Evolutionary conservation across 202 grass and related monocot species (phyloP).

Genomic region (Cymbopogon flexuosus): DNA sequence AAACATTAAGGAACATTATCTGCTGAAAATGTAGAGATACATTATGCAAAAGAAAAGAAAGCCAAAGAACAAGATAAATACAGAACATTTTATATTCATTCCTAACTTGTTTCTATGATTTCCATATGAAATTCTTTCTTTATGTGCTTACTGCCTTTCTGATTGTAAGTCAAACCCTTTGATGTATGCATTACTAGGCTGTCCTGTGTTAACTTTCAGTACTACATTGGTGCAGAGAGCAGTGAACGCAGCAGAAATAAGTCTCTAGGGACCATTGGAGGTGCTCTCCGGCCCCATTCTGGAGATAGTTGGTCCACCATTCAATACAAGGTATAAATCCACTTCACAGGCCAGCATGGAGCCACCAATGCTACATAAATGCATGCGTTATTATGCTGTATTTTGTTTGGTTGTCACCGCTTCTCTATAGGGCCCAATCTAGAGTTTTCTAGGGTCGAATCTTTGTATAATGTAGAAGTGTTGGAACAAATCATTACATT

Average conservation of each 20-base stretch:
- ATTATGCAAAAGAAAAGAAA: conserved; percentile 5
- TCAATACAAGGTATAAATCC: conserved; percentile 61
- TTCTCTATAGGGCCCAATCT: conserved; percentile 24
- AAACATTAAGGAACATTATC: neutral
- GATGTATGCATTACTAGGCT: conserved; percentile 36
- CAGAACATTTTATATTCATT: neutral
- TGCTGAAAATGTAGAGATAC: neutral
- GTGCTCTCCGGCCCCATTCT: conserved; percentile 40
- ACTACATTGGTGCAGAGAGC: conserved; percentile 37
- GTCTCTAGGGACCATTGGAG: conserved; percentile 45
- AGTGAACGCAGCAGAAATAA: conserved; percentile 49
- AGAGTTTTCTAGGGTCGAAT: conserved; percentile 35
- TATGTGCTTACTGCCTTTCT: neutral
- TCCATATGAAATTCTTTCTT: conserved; percentile 26
- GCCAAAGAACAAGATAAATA: neutral
- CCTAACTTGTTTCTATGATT: neutral
- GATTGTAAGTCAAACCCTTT: conserved; percentile 16
- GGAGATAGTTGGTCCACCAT: conserved; percentile 46
- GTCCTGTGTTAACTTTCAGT: conserved; percentile 35
- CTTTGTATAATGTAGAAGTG: conserved; percentile 24
- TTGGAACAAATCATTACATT: conserved; percentile 25
- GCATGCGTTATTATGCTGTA: conserved; percentile 37
- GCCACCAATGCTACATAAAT: conserved; percentile 57
- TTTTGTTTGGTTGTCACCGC: conserved; percentile 41
- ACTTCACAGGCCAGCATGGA: conserved; percentile 47